These are phyloP conservation scores for Nepenthes gracilis DNA, from an alignment of 148 eudicot species.

Conservation along the genomic window DNA sequence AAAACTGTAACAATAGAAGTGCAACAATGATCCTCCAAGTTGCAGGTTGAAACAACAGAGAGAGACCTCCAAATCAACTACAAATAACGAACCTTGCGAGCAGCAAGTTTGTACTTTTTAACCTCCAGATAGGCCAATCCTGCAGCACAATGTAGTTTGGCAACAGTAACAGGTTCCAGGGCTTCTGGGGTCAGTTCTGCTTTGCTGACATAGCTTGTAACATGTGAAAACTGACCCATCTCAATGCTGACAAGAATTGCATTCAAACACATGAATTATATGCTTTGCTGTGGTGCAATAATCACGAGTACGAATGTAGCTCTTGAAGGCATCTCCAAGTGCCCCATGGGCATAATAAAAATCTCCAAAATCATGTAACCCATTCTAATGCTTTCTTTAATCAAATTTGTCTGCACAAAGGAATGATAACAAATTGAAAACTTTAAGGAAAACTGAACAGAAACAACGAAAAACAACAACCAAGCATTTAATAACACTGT, in stretches of 20 bases:
- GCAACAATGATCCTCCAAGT: too few species aligned
- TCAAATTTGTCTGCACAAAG: constrained; percentile 75
- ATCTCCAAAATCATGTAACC: constrained; percentile 95
- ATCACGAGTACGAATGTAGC: constrained; percentile 90
- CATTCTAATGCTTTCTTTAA: constrained; percentile 97
- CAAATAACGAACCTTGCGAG: constrained; percentile 60
- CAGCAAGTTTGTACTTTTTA: constrained; percentile 86
- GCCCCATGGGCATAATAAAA: constrained; percentile 78
- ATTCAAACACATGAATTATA: constrained; percentile 80
- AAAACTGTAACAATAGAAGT: too few species aligned
- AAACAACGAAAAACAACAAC: not conserved
- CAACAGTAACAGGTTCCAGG: constrained; percentile 42
- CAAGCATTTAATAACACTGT: too few species aligned
- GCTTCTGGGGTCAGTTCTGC: constrained; percentile 74
- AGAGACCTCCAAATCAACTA: not conserved
- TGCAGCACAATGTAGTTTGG: constrained; percentile 82
- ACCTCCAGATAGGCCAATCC: constrained; percentile 73
- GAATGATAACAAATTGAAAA: not conserved
- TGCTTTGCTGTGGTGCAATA: constrained; percentile 97
- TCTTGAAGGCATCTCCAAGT: constrained; percentile 90
- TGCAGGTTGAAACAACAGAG: not conserved
- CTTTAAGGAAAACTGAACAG: not conserved
- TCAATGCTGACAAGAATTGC: constrained; percentile 94
- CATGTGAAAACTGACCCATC: constrained; percentile 91
- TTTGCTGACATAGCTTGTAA: constrained; percentile 80